phyloP scores from a whole-genome alignment of 768 basidiomycete species.

The Amanita thiersii region DNA sequence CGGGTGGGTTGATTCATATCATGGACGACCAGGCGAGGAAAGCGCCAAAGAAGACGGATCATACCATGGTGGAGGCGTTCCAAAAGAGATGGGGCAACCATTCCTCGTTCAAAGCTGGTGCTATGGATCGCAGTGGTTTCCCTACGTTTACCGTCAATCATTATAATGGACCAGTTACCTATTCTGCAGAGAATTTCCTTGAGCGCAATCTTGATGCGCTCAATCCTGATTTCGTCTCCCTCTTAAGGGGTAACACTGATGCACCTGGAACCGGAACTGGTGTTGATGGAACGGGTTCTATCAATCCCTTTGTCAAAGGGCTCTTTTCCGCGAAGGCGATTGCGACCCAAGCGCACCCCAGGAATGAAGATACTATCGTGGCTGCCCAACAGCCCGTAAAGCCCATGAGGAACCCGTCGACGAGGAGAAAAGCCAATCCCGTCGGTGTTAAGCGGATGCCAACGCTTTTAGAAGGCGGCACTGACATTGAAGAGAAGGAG shows the following conservation, averaged over 20 bases:
- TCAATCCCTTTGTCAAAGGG: conserved; percentile 87
- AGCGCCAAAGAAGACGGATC: conserved; percentile 83
- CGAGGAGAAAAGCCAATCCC: conserved; percentile 62
- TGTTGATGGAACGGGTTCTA: conserved; percentile 67
- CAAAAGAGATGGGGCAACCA: conserved; percentile 93
- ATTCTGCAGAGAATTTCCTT: conserved; percentile 86
- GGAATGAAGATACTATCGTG: conserved; percentile 93
- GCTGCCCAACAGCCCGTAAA: conserved; percentile 90
- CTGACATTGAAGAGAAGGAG: conserved; percentile 38
- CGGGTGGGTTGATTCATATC: conserved; percentile 91
- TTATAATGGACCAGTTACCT: conserved; percentile 86
- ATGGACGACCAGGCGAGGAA: conserved; percentile 94
- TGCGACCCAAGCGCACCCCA: conserved; percentile 85
- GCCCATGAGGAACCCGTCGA: conserved; percentile 91
- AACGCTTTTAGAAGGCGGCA: conserved; percentile 36
- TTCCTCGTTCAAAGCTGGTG: conserved; percentile 79
- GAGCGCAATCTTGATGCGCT: conserved; percentile 84
- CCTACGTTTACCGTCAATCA: conserved; percentile 90
- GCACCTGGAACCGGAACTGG: conserved; percentile 16
- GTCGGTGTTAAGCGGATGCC: conserved; percentile 45
- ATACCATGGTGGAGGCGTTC: conserved; percentile 92
- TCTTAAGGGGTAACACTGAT: conserved; percentile 65
- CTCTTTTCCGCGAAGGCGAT: conserved; percentile 86
- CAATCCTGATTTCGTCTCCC: conserved; percentile 87
- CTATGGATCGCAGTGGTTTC: conserved; percentile 66